These are phyloP conservation scores for Aspergillus eucalypticola DNA, from an alignment of 2,329 filamentous ascomycete genomes.

Conservation along the genomic window DNA sequence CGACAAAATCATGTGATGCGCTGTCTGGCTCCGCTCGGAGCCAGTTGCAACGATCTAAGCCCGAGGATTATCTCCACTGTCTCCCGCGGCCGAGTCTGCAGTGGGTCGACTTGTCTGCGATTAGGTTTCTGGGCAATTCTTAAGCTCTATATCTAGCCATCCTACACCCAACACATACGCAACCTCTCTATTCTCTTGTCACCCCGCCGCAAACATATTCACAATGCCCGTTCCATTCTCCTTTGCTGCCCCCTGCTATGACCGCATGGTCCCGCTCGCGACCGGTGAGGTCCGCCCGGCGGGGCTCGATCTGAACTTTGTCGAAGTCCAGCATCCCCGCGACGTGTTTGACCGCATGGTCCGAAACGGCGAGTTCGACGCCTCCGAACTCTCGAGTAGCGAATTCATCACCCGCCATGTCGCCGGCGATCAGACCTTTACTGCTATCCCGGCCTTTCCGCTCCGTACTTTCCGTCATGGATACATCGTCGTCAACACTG, in stretches of 20 bases:
- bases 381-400: neutral
- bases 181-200: neutral
- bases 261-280: neutral
- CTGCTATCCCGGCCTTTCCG: neutral
- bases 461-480: neutral
- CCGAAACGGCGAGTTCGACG: neutral
- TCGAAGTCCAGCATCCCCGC: neutral
- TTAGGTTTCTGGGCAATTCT: neutral
- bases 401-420: neutral
- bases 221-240: neutral
- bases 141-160: neutral
- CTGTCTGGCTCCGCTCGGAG: neutral
- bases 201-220: neutral
- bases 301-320: neutral
- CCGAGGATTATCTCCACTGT: neutral
- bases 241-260: neutral
- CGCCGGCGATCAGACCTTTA: neutral
- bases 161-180: neutral
- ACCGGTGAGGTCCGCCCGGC: neutral
- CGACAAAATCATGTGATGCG: no score
- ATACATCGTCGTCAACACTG: neutral
- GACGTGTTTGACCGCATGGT: slow-evolving; percentile 1
- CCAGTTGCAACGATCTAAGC: neutral
- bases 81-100: neutral
- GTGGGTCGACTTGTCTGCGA: neutral